Conservation (phyloP, 1,284 basidiomycete genomes). For the Cutaneotrichosporon sp. region DNA sequence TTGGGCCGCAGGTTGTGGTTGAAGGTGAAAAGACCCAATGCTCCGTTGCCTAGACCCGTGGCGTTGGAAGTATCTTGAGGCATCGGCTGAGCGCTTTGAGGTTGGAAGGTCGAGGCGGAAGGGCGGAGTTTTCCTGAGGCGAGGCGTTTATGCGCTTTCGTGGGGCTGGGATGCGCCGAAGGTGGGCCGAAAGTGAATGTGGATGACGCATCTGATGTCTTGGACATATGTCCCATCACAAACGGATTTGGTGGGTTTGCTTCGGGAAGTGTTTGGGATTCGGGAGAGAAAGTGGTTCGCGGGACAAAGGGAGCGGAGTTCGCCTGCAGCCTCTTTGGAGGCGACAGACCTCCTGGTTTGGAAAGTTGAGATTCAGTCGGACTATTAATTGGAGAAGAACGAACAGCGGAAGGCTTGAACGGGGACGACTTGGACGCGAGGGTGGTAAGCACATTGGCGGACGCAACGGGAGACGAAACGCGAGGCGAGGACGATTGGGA, state of each 20-base stretch:
- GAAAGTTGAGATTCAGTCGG: not conserved
- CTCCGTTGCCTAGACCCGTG: not conserved
- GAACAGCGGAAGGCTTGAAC: not conserved
- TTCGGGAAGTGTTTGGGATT: not conserved
- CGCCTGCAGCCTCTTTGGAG: not conserved
- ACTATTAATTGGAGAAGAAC: not conserved
- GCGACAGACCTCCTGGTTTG: not conserved
- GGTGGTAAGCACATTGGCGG: not conserved
- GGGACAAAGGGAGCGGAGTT: not conserved
- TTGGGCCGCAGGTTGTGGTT: constrained; percentile 11
- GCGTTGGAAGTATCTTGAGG: not conserved
- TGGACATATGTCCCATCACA: not conserved
- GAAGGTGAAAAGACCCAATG: constrained; percentile 17
- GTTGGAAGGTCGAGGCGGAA: not conserved
- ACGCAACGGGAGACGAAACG: not conserved
- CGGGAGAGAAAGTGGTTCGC: not conserved
- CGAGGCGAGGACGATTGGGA: not conserved
- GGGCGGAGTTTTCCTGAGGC: not conserved
- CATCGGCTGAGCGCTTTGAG: not conserved
- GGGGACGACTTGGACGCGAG: constrained; percentile 1
- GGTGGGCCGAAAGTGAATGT: constrained; percentile 2
- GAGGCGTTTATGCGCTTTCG: not conserved
- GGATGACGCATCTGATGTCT: not conserved
- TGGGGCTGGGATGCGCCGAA: not conserved
- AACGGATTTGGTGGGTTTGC: not conserved